Evolutionary conservation across 305 asterid species (phyloP), one percentile per base, ranked within the genome.

Genomic region (Fraxinus sp.): DNA sequence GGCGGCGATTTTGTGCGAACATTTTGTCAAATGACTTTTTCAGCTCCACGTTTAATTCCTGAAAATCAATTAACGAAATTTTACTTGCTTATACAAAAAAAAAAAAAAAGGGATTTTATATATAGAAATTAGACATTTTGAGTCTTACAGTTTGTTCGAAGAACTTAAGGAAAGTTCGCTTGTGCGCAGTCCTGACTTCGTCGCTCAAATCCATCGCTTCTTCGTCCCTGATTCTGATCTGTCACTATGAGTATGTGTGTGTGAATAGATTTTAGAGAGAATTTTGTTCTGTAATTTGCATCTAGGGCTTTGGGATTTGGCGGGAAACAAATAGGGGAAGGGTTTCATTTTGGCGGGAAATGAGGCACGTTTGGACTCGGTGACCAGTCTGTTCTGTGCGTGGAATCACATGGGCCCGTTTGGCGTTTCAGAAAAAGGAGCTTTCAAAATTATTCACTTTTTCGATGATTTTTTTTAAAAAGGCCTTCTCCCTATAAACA

Each of bases 71-170:
- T 18, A 49, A 6, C 33, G 30, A 28, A 13, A 9, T 10, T 62
- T 37, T 36, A 24, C 73, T 77, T 41, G 49, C 33, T 30, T 2
- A 16, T 55, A 46, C 36, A 43, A 36, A 57, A 39, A 35, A 1
- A 11, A 1, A 80, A 33, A 33, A 35, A 4, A 33, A 35, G 4
- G 7, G 22, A 46, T 32, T 26, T 5, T 0, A n/a, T 36, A n/a
- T 18, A 8, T 16, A 46, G 10, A 5, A 20, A 41, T 37, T 37
- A 30, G 36, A 68, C 7, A 4, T 57, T 13, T 79, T 3, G 81
- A 77, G 35, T 84, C 89, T 90, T 87, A 96, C 99, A 96, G 98
- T 90, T 81, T 91, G 94, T 66, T 94, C 97, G 91, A 96, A 96
- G 88, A 93, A 94, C 77, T 96, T 92, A 91, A 90, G 93, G 83